Conservation (phyloP, 108 stramenopile genomes). For the Thalassiosira profunda region DNA sequence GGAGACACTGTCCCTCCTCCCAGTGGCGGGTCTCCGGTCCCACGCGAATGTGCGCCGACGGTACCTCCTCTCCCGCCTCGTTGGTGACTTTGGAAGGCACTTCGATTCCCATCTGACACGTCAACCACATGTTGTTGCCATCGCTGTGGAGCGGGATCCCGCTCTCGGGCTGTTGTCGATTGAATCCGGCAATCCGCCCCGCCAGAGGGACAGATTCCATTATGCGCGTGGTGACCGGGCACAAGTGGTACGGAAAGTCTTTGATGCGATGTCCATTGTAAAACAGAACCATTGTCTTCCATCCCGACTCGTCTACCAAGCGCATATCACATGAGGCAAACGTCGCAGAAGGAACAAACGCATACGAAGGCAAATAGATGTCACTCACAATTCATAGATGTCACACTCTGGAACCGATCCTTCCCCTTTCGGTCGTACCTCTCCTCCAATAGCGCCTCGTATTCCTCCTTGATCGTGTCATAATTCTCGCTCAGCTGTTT, state of each 20-base stretch:
- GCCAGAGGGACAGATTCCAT: slow-evolving; percentile 83
- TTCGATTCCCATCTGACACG: slow-evolving; percentile 83
- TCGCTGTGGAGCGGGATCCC: slow-evolving; percentile 87
- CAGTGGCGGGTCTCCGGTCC: slow-evolving; percentile 77
- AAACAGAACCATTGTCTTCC: slow-evolving; percentile 87
- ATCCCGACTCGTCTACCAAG: slow-evolving; percentile 81
- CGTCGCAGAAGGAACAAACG: background rate
- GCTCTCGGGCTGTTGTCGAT: slow-evolving; percentile 76
- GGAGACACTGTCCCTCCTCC: slow-evolving; percentile 69
- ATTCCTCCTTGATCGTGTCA: slow-evolving; percentile 70
- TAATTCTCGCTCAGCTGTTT: slow-evolving; percentile 71
- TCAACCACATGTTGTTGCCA: slow-evolving; percentile 94
- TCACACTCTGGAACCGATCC: slow-evolving; percentile 85
- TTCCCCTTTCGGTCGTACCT: slow-evolving; percentile 46
- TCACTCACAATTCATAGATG: slow-evolving; percentile 73
- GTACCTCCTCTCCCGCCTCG: slow-evolving; percentile 21
- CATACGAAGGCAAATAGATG: background rate
- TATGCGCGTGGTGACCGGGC: slow-evolving; percentile 81
- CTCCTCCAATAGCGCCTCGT: slow-evolving; percentile 68
- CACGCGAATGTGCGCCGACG: slow-evolving; percentile 72
- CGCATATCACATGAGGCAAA: background rate
- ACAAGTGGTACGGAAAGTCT: slow-evolving; percentile 89
- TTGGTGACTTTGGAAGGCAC: slow-evolving; percentile 45
- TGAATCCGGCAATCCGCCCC: slow-evolving; percentile 88
- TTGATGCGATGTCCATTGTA: slow-evolving; percentile 88